Conservation (phyloP, 23 red algal genomes). For the Rhodosorus marinus region DNA sequence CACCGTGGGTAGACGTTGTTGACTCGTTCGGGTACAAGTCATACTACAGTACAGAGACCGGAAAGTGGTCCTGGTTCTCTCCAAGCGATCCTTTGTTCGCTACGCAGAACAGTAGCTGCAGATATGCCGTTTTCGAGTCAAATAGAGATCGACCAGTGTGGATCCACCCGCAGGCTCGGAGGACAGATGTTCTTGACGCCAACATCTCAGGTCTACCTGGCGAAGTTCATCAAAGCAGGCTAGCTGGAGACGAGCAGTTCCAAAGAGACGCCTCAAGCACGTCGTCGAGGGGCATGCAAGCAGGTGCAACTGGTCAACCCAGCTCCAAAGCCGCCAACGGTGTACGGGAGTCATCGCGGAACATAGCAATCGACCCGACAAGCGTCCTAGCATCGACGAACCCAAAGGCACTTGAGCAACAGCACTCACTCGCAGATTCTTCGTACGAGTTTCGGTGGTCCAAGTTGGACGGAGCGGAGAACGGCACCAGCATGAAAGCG, state of each 20-base stretch:
- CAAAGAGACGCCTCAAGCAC: too few relatives aligned
- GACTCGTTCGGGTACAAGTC: conserved; percentile 27
- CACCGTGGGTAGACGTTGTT: conserved; percentile 9
- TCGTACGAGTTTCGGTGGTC: conserved; percentile 2
- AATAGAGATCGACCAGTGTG: conserved; percentile 3
- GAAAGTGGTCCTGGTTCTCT: too few relatives aligned
- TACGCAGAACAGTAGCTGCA: conserved; percentile 31
- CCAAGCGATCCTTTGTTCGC: too few relatives aligned
- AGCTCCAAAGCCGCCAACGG: too few relatives aligned
- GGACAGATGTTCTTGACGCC: background rate
- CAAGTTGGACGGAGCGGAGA: background rate
- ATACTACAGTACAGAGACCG: conserved; percentile 4
- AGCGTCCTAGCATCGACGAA: too few relatives aligned
- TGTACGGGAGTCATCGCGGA: too few relatives aligned
- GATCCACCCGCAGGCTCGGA: background rate
- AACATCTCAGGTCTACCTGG: background rate
- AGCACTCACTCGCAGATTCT: conserved; percentile 5
- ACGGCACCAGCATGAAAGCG: conserved; percentile 11
- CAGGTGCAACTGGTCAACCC: too few relatives aligned
- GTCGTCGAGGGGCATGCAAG: too few relatives aligned
- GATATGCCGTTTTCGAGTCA: background rate
- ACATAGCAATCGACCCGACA: too few relatives aligned
- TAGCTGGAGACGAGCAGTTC: too few relatives aligned
- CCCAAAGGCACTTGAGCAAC: background rate
- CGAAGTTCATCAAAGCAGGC: background rate